Evolutionary conservation across 495 filamentous ascomycete genomes (phyloP).

Genomic region (Hypoxylon cercidicola): DNA sequence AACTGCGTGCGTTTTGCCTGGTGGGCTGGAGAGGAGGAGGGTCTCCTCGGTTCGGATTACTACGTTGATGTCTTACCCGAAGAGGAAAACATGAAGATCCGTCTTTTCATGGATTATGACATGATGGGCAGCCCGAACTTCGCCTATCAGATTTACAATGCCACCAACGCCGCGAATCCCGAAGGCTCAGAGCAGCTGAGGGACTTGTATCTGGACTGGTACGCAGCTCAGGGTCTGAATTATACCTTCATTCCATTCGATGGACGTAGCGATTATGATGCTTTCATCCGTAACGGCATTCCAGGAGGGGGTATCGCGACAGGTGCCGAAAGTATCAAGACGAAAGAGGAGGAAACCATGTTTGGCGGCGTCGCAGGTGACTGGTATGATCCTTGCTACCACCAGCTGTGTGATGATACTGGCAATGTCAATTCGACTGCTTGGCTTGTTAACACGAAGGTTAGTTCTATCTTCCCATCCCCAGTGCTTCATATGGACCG

Average conservation of each 20-base stretch:
- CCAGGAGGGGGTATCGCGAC: constrained; percentile 69
- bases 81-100: constrained; percentile 64
- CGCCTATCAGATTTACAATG: constrained; percentile 64
- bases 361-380: constrained; percentile 64
- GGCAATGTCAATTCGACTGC: constrained; percentile 61
- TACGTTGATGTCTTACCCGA: constrained; percentile 60
- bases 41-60: constrained; percentile 66
- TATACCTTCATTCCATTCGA: constrained; percentile 65
- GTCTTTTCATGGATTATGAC: constrained; percentile 69
- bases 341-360: constrained; percentile 57
- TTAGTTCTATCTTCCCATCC: constrained; percentile 17
- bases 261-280: constrained; percentile 67
- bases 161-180: constrained; percentile 58
- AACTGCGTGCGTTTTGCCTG: constrained; percentile 68
- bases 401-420: constrained; percentile 64
- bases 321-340: constrained; percentile 69
- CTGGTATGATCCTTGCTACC: constrained; percentile 66
- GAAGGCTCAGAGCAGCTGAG: constrained; percentile 60
- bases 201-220: constrained; percentile 63
- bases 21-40: constrained; percentile 69
- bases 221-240: constrained; percentile 58
- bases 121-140: constrained; percentile 68
- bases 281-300: constrained; percentile 63
- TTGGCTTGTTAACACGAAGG: constrained; percentile 66
- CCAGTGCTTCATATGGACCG: background rate